Evolutionary conservation across 2,329 filamentous ascomycete genomes (phyloP).

Genomic region (Penicillium sp.): DNA sequence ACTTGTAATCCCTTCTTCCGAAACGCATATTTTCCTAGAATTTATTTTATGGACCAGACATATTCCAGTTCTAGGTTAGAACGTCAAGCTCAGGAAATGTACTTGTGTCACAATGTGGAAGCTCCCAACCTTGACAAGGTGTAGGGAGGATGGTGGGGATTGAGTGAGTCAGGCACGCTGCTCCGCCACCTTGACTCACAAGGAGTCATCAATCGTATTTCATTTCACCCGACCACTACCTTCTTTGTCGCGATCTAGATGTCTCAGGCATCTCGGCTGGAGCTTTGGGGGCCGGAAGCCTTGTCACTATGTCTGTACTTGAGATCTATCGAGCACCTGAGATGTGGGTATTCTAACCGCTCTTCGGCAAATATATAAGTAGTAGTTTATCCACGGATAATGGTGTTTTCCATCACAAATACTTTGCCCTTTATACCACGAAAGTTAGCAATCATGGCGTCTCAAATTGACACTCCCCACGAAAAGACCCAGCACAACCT

Average conservation of each 20-base stretch:
- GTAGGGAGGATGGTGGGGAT: neutral
- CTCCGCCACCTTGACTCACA: conserved; percentile 2
- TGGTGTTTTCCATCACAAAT: neutral
- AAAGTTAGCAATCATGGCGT: neutral
- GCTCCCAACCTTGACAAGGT: neutral
- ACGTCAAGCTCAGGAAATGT: neutral
- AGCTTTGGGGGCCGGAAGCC: too few relatives aligned
- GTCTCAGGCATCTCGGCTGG: too few relatives aligned
- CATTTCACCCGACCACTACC: too few relatives aligned
- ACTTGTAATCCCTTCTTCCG: too few relatives aligned
- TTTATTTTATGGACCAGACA: too few relatives aligned
- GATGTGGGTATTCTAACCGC: neutral
- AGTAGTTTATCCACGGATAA: too few relatives aligned
- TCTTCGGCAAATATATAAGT: neutral
- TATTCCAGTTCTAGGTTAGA: neutral
- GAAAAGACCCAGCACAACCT: neutral
- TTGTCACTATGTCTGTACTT: too few relatives aligned
- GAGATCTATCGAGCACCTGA: neutral
- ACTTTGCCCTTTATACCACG: neutral
- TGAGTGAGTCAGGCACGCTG: neutral
- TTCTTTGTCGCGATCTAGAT: neutral
- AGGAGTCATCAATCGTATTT: neutral
- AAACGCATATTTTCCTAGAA: too few relatives aligned
- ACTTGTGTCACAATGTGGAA: neutral
- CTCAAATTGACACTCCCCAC: neutral